phyloP scores from a whole-genome alignment of 768 basidiomycete genomes.

The Naganishia vishniacii region DNA sequence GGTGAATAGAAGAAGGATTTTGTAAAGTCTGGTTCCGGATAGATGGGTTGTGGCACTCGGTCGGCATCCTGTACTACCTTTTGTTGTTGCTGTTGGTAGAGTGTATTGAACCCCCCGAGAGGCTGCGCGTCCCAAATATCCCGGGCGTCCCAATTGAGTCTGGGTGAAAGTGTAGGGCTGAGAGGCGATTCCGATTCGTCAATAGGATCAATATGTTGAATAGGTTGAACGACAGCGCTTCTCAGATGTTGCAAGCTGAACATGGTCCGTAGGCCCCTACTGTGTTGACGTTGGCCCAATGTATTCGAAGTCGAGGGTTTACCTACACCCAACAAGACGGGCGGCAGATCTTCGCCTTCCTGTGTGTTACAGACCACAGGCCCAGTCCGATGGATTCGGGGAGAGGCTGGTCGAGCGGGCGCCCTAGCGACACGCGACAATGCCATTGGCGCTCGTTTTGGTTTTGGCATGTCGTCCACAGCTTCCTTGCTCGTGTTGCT shows the following conservation, averaged over 20 bases:
- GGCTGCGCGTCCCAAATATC: slow-evolving; percentile 19
- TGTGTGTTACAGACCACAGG: slow-evolving; percentile 44
- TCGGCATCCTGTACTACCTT: neutral
- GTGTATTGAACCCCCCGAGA: slow-evolving; percentile 23
- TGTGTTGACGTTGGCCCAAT: neutral
- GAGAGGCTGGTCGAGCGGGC: slow-evolving; percentile 31
- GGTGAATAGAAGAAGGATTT: slow-evolving; percentile 48
- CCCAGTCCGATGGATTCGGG: slow-evolving; percentile 33
- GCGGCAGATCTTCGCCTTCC: slow-evolving; percentile 42
- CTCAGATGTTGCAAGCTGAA: slow-evolving; percentile 23
- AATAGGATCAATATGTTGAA: neutral
- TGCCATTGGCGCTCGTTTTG: neutral
- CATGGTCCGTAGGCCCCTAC: slow-evolving; percentile 19
- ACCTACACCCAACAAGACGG: slow-evolving; percentile 24
- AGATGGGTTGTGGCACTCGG: neutral
- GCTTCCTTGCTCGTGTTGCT: slow-evolving; percentile 22
- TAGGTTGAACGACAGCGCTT: slow-evolving; percentile 1
- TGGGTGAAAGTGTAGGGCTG: slow-evolving; percentile 20
- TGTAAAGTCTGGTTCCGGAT: slow-evolving; percentile 39
- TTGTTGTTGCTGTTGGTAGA: slow-evolving; percentile 20
- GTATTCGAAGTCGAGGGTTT: slow-evolving; percentile 17
- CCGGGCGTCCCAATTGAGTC: slow-evolving; percentile 24
- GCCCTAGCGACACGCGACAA: slow-evolving; percentile 1
- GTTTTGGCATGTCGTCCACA: slow-evolving; percentile 6
- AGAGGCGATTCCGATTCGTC: neutral